A percentile compares a stretch with the other conserved stretches of the same genome.
Evolutionary conservation across 495 filamentous ascomycete genomes (phyloP).

Genomic region (Lasiosphaeris hirsuta): DNA sequence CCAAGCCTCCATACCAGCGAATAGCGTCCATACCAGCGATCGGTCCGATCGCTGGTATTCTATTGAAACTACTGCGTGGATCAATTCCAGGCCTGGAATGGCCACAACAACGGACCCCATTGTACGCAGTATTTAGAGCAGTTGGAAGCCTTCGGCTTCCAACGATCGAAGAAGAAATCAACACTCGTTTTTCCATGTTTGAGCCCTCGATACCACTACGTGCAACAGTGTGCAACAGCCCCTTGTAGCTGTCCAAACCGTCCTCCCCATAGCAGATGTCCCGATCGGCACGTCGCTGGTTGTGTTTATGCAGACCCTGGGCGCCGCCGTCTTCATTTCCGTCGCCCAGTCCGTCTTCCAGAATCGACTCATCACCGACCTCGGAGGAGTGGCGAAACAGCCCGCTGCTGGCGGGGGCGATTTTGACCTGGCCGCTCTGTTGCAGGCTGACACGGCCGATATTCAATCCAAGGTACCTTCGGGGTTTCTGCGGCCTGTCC

Average conservation of each 20-base stretch:
- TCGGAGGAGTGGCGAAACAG: neutral
- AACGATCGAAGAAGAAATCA: no score
- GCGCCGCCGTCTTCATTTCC: constrained; percentile 57
- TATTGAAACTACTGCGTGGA: no score
- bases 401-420: neutral
- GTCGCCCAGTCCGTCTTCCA: constrained; percentile 56
- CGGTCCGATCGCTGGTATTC: no score
- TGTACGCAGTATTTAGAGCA: no score
- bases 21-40: no score
- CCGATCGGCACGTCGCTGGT: constrained; percentile 56
- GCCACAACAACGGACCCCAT: no score
- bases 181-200: no score
- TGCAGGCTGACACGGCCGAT: neutral
- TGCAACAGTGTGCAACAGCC: constrained; percentile 59
- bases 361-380: constrained; percentile 39
- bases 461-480: neutral
- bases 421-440: neutral
- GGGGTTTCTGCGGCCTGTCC: neutral
- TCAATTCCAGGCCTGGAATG: no score
- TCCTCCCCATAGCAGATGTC: constrained; percentile 50
- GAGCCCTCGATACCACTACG: no score
- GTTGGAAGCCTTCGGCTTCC: no score
- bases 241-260: constrained; percentile 48
- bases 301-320: constrained; percentile 56
- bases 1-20: no score